phyloP scores from a whole-genome alignment of 345 rosid species.

The Toxicodendron radicans region DNA sequence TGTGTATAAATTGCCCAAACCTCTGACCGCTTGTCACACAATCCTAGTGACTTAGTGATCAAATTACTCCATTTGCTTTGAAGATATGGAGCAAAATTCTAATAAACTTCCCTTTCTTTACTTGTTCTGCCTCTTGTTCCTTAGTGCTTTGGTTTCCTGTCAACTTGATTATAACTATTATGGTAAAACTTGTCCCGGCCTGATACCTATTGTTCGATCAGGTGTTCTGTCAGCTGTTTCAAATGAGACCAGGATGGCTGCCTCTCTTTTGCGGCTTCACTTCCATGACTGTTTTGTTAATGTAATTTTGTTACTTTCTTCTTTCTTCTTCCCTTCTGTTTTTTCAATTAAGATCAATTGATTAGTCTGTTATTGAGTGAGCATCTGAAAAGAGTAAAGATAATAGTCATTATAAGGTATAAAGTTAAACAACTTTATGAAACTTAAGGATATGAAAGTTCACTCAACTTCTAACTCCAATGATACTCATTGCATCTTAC shows the following conservation, averaged over 20 bases:
- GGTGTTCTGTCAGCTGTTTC: conserved; percentile 53
- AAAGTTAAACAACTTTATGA: no score
- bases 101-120: conserved; percentile 21
- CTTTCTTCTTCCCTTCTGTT: no score
- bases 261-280: conserved; percentile 66
- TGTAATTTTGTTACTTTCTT: conserved; percentile 30
- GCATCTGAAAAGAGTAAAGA: no score
- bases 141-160: conserved; percentile 34
- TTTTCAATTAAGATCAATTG: no score
- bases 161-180: conserved; percentile 63
- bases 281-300: conserved; percentile 71
- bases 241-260: conserved; percentile 68
- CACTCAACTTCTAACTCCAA: background rate
- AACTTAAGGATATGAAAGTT: no score
- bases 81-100: conserved; percentile 34
- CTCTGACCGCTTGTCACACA: conserved; percentile 8
- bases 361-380: no score
- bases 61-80: background rate
- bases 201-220: conserved; percentile 40
- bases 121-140: conserved; percentile 31
- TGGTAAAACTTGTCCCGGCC: conserved; percentile 45
- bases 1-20: conserved; percentile 37
- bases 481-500: background rate
- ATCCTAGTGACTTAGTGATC: background rate
- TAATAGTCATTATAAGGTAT: no score